These are phyloP conservation scores for Neurospora sp. DNA, from an alignment of 495 filamentous ascomycete species.

Conservation along the genomic window DNA sequence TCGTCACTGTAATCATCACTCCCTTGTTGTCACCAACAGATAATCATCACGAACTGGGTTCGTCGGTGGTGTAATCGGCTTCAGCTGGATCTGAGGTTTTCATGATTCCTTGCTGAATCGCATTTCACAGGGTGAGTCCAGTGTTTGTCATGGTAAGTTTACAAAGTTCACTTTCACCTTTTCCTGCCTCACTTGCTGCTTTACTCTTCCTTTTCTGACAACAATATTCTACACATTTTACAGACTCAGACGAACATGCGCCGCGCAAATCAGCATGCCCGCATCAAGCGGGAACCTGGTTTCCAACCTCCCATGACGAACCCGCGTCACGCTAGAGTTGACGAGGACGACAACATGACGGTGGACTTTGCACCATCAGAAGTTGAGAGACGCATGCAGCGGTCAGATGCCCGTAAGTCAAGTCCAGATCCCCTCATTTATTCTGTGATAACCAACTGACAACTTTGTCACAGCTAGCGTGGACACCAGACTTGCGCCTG, in stretches of 20 bases:
- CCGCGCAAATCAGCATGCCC: not conserved
- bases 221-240: not conserved
- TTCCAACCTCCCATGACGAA: not conserved
- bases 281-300: constrained; percentile 5
- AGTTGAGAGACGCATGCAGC: not conserved
- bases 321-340: not conserved
- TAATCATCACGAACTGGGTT: not conserved
- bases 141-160: not conserved
- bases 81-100: not conserved
- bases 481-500: constrained; percentile 6
- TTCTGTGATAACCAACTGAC: not conserved
- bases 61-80: not conserved
- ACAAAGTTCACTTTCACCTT: not conserved
- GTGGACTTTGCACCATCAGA: not conserved
- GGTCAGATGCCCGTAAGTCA: constrained; percentile 22
- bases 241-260: not conserved
- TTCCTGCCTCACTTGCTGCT: not conserved
- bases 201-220: not conserved
- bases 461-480: constrained; percentile 13
- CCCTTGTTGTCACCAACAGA: not conserved
- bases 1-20: not conserved
- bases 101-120: not conserved
- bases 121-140: not conserved
- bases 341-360: not conserved
- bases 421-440: not conserved